Evolutionary conservation across 805 yeast genomes (phyloP), one percentile per base, ranked within the genome.

Genomic region (Myxozyma monticola): DNA sequence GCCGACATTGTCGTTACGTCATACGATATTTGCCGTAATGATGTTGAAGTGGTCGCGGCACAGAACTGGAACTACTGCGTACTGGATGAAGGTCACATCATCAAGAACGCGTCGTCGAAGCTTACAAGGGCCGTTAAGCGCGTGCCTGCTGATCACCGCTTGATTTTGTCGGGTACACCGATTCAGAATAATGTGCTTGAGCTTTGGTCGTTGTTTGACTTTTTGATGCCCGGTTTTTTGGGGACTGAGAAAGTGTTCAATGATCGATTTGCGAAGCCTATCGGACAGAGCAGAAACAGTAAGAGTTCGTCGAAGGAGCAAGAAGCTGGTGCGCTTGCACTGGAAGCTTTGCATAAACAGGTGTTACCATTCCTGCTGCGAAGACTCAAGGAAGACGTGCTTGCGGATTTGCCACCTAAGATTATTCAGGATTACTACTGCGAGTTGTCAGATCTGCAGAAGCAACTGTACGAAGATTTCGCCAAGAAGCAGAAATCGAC

Each of bases 371-470:
- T 93, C 67, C 85, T 95, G 89, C 73, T 93, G 57, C 84, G 99
- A 68, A 83, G 99, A 67, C 76, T 93, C 64, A 93, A 93, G 67
- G 98, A 93, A 65, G 98, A 93, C 60, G 99, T 93, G 3, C 73
- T 93, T 46, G 85, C 95, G 0, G 99, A 93, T 67, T 75, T 93
- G 60, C 99, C 99, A 8, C 99, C 99, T 34, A 93, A 93, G 70
- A 93, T 95, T 61, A 93, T 93, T 60, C 99, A 93, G 68, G 99
- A 93, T 71, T 91, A 93, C 68, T 93, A 93, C 68, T 93, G 99
- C 72, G 98, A 93, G 60, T 75, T 95, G 56, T 88, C 96, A 60
- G 96, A 88, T 56, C 72, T 89, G 49, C 99, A 93, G 67, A 85
- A 84, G 63, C 85, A 83, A 60, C 73, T 93, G 40, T 95, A 93